A percentile compares a stretch with the other conserved stretches of the same genome.
Conservation (phyloP, 2,329 filamentous ascomycete genomes). For the Didymosphaeria variabile region DNA sequence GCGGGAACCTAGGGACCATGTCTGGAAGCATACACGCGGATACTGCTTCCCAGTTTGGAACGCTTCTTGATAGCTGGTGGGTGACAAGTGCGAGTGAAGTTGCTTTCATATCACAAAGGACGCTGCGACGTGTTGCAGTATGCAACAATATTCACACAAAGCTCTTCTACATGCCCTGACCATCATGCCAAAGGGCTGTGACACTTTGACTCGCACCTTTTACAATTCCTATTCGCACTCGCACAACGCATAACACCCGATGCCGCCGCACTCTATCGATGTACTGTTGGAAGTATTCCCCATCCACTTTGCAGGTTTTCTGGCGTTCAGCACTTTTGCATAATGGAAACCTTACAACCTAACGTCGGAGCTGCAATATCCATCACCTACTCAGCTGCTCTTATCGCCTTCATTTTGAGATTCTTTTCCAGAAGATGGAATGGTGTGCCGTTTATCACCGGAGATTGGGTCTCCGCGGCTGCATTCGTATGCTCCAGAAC, state of each 20-base stretch:
- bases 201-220: neutral
- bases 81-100: neutral
- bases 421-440: slow-evolving; percentile 1
- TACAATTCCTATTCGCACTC: neutral
- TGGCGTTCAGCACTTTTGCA: neutral
- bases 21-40: too few relatives aligned
- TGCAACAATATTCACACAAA: neutral
- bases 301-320: neutral
- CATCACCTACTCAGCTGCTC: slow-evolving; percentile 9
- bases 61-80: neutral
- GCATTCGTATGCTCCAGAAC: slow-evolving; percentile 1
- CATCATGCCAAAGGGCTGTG: neutral
- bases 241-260: neutral
- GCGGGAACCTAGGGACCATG: too few relatives aligned
- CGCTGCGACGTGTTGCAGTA: neutral
- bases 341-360: slow-evolving; percentile 10
- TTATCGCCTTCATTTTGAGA: slow-evolving; percentile 9
- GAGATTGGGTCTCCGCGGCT: slow-evolving; percentile 5
- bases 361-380: slow-evolving; percentile 6
- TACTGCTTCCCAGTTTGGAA: too few relatives aligned
- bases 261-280: neutral
- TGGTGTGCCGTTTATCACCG: neutral
- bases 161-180: neutral
- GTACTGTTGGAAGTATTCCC: neutral
- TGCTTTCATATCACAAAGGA: neutral